Evolutionary conservation across 176 grass and related monocot genomes (phyloP), one percentile per base, ranked within the genome.

Genomic region (Urochloa ruziziensis): DNA sequence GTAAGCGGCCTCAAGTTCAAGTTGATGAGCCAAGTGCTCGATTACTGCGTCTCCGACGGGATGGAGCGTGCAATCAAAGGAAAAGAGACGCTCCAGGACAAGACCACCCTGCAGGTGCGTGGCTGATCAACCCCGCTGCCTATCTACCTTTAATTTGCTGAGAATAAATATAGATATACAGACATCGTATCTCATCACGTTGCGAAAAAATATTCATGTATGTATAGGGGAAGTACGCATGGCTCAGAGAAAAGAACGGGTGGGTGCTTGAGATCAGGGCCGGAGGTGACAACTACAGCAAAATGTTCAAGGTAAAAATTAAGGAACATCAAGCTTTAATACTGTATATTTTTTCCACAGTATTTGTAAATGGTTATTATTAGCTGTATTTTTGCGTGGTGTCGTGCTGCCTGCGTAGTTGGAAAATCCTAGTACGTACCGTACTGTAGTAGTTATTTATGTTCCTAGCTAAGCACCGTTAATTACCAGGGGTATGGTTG

Each of bases 231-330:
- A 64, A 48, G 42, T 79, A 79, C 27, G 5, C 12, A 13, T 78
- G 75, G 75, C 40, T 78, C 4, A 29, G 6, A 14, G 17, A 1
- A 18, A 27, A 60, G 2, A 15, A 3, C 2, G 27, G 5, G 14
- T 46, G 36, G 57, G 3, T 46, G 24, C 36, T 78, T 0, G 57
- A 78, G 58, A 78, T 78, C 25, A 78, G 75, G 17, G 39, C 39
- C 18, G 39, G 58, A 14, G 39, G 58, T 1, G 25, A 46, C 0
- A 30, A 61, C 56, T 18, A 25, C 16, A 62, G 0, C 0, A 78
- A 78, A 4, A 46, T 62, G 57, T 62, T 32, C 58, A 78, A 78
- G 75, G 75, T 78, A 46, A 30, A 46, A 44, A 25, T n/a, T 24
- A 24, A 5, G 17, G 0, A 52, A 4, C 27, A 28, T 12, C 9